A percentile compares a stretch with the other conserved stretches of the same genome.
phyloP scores from a whole-genome alignment of 345 rosid genomes.

The Leavenworthia alabamica region DNA sequence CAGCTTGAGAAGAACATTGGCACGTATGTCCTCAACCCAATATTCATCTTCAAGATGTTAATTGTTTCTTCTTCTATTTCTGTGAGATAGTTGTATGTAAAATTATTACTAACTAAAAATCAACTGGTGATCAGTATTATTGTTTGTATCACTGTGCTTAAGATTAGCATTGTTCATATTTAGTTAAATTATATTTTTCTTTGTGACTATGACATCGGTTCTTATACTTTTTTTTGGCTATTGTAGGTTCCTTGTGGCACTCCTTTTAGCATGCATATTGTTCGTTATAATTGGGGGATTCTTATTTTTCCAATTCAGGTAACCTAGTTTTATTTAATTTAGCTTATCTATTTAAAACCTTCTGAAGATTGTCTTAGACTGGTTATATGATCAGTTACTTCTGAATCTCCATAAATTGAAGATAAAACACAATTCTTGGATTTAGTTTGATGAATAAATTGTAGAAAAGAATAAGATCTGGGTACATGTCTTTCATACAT shows the following conservation, averaged over 20 bases:
- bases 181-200: neutral
- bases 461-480: neutral
- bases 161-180: neutral
- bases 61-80: neutral
- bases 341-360: neutral
- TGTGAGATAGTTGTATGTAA: neutral
- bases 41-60: neutral
- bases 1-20: conserved; percentile 89
- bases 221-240: conserved; percentile 12
- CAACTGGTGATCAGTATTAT: neutral
- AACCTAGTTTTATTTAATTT: conserved; percentile 4
- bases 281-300: conserved; percentile 83
- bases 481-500: too few relatives aligned
- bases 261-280: conserved; percentile 69
- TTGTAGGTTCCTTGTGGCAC: conserved; percentile 76
- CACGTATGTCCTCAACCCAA: conserved; percentile 52
- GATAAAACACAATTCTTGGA: neutral
- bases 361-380: neutral
- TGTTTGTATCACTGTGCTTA: conserved; percentile 1
- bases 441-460: neutral
- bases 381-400: neutral
- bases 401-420: neutral
- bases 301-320: conserved; percentile 77
- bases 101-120: neutral
- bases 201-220: conserved; percentile 1